These are phyloP conservation scores for Sporisorium scitamineum DNA, from an alignment of 1,284 basidiomycete genomes.

Conservation along the genomic window DNA sequence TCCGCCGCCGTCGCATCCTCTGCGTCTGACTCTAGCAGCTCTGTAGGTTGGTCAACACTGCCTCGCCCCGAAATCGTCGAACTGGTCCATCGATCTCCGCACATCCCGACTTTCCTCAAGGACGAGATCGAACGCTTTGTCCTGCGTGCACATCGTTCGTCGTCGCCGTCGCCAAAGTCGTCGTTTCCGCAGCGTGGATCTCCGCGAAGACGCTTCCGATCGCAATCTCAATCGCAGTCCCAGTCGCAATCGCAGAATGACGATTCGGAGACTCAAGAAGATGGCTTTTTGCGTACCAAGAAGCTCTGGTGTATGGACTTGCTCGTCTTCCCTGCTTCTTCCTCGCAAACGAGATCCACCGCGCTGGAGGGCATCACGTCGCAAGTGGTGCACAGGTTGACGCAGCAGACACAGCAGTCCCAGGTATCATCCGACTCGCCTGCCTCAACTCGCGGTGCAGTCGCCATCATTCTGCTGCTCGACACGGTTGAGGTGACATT, in stretches of 20 bases:
- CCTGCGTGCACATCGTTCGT: constrained; percentile 20
- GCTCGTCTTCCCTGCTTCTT: constrained; percentile 13
- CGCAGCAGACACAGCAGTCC: constrained; percentile 18
- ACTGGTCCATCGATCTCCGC: constrained; percentile 25
- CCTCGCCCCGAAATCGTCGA: constrained; percentile 31
- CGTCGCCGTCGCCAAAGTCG: background rate
- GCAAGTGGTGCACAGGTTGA: constrained; percentile 13
- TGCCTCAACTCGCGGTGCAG: background rate
- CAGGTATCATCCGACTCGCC: background rate
- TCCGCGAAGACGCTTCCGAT: background rate
- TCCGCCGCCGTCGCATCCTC: background rate
- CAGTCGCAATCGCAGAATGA: constrained; percentile 38
- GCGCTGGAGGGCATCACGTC: constrained; percentile 8
- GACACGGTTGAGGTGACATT: constrained; percentile 30
- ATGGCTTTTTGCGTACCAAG: constrained; percentile 38
- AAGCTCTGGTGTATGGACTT: constrained; percentile 44
- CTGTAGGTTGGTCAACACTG: constrained; percentile 30
- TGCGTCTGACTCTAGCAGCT: constrained; percentile 7
- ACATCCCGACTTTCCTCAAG: constrained; percentile 42
- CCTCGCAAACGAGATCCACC: background rate
- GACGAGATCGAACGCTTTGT: constrained; percentile 45
- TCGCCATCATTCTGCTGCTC: constrained; percentile 27
- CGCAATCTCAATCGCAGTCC: constrained; percentile 8
- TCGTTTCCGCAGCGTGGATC: background rate
- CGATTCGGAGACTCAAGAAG: constrained; percentile 49